phyloP scores from a whole-genome alignment of 257 asterid genomes.

The Parsonsia alboflavescens region DNA sequence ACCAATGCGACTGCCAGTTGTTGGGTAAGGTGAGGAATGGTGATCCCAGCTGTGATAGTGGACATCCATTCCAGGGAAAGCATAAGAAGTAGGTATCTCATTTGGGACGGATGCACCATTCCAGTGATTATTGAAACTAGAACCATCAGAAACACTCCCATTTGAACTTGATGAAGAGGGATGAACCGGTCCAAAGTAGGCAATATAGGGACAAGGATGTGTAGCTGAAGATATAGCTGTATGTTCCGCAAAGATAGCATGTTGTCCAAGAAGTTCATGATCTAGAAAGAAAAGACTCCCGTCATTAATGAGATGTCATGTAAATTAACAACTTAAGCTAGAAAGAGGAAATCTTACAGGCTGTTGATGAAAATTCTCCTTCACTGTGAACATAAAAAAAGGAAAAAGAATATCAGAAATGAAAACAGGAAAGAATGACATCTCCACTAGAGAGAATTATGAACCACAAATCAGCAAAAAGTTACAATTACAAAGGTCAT shows the following conservation, averaged over 20 bases:
- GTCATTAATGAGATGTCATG: constrained; percentile 20
- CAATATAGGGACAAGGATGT: constrained; percentile 79
- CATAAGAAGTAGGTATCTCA: constrained; percentile 60
- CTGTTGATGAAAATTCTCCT: constrained; percentile 65
- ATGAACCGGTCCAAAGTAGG: constrained; percentile 75
- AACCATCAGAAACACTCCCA: constrained; percentile 58
- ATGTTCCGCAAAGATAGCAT: constrained; percentile 60
- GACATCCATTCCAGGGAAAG: constrained; percentile 58
- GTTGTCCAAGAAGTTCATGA: constrained; percentile 65
- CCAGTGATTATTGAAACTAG: constrained; percentile 69
- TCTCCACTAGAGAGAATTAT: neutral
- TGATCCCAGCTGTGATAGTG: constrained; percentile 66
- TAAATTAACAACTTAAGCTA: constrained; percentile 15
- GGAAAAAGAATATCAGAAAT: constrained; percentile 11
- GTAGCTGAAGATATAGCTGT: constrained; percentile 60
- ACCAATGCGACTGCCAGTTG: constrained; percentile 51
- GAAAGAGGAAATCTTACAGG: constrained; percentile 53
- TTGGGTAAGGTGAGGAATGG: constrained; percentile 48
- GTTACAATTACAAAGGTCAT: neutral
- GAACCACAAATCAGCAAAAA: neutral
- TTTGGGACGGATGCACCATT: constrained; percentile 53
- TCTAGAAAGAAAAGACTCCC: constrained; percentile 37
- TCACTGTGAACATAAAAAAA: constrained; percentile 51
- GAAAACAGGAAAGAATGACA: neutral
- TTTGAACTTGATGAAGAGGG: constrained; percentile 70